Evolutionary conservation across 768 basidiomycete genomes (phyloP).

Genomic region (Mycena indigotica): DNA sequence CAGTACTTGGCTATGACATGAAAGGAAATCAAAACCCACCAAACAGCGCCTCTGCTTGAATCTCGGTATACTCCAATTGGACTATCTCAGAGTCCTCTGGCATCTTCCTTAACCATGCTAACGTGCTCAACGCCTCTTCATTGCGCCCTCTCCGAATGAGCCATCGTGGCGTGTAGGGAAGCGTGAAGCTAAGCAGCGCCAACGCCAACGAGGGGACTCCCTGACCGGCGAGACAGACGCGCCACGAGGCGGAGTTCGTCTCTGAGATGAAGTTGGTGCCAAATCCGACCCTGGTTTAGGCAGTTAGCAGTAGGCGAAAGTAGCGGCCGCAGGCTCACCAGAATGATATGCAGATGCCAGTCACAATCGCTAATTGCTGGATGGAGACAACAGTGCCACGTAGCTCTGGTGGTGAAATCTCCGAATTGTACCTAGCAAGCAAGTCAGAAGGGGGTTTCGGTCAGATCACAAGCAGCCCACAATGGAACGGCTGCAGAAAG

Average conservation of each 20-base stretch:
- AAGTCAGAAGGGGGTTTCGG: slow-evolving; percentile 25
- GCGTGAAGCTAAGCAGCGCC: slow-evolving; percentile 28
- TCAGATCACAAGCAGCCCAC: slow-evolving; percentile 19
- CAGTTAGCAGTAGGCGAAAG: background rate
- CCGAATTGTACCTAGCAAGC: slow-evolving; percentile 37
- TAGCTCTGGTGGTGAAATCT: slow-evolving; percentile 41
- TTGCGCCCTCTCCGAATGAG: slow-evolving; percentile 40
- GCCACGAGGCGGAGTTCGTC: slow-evolving; percentile 29
- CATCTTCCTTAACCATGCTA: slow-evolving; percentile 38
- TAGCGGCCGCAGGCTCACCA: slow-evolving; percentile 7
- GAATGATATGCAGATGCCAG: slow-evolving; percentile 31
- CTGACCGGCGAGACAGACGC: slow-evolving; percentile 39
- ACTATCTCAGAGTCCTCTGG: slow-evolving; percentile 33
- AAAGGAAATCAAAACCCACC: slow-evolving; percentile 3
- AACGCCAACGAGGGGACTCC: slow-evolving; percentile 40
- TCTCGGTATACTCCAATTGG: slow-evolving; percentile 42
- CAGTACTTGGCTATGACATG: background rate
- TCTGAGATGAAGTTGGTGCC: slow-evolving; percentile 26
- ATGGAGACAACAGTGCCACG: slow-evolving; percentile 39
- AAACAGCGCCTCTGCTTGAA: slow-evolving; percentile 37
- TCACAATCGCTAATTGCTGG: slow-evolving; percentile 37
- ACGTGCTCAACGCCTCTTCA: slow-evolving; percentile 36
- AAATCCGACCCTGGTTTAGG: slow-evolving; percentile 21
- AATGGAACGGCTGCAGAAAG: slow-evolving; percentile 39
- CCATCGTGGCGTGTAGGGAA: slow-evolving; percentile 49